Percentiles rank a stretch among this genome's conserved stretches.
Conservation (phyloP, 2,329 filamentous ascomycete genomes). For the Fusarium miscanthi region DNA sequence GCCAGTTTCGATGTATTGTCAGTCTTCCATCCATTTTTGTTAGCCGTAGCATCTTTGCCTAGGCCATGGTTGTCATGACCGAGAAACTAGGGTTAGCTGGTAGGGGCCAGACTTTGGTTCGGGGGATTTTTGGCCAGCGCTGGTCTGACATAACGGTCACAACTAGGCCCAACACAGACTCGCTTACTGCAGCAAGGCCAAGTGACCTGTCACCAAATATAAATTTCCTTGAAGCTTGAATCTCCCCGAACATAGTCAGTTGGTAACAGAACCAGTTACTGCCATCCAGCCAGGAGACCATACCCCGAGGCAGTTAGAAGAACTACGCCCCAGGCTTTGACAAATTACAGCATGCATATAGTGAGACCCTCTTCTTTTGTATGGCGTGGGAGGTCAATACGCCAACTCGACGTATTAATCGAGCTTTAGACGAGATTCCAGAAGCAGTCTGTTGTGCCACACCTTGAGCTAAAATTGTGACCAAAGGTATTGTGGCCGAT, state of each 20-base stretch:
- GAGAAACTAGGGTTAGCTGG: constrained; percentile 20
- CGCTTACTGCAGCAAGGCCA: constrained; percentile 3
- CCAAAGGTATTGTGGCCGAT: constrained; percentile 5
- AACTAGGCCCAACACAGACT: constrained; percentile 29
- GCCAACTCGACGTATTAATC: background rate
- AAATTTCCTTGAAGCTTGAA: constrained; percentile 17
- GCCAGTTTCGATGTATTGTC: constrained; percentile 10
- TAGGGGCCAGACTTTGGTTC: constrained; percentile 36
- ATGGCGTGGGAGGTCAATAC: background rate
- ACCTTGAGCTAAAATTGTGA: constrained; percentile 12
- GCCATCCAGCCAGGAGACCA: constrained; percentile 1
- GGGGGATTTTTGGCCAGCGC: constrained; percentile 41
- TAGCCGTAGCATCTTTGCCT: constrained; percentile 15
- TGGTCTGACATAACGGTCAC: constrained; percentile 33
- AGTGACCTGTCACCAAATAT: constrained; percentile 25
- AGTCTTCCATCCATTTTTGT: constrained; percentile 10
- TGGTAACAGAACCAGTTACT: constrained; percentile 10
- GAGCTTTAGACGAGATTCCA: constrained; percentile 25
- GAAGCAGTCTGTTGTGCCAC: constrained; percentile 32
- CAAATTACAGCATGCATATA: background rate
- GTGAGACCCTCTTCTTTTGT: background rate
- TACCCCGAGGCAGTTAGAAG: background rate
- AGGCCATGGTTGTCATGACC: constrained; percentile 27
- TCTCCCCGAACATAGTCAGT: constrained; percentile 14
- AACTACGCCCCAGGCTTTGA: background rate